Base-by-base conservation (phyloP, 352 stramenopile species). In the Globisporangium ultimum region DNA sequence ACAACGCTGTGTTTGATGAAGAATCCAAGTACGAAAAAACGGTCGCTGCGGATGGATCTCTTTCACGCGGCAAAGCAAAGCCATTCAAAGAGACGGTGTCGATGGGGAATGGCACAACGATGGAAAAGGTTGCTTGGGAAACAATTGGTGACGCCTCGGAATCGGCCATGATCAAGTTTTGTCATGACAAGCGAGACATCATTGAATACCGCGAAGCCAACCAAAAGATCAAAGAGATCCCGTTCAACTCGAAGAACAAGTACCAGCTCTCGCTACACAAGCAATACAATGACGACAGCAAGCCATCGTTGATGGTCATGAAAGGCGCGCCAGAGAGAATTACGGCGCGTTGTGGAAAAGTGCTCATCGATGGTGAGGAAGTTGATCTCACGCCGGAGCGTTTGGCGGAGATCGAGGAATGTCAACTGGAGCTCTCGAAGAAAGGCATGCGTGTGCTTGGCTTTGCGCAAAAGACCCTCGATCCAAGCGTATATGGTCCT, bases 281-380 rank as follows among this genome's bases (percentile, higher is more conserved):
- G 54, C 84, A 93, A 66, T 55, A 70, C 14, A 63, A 67, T 12
- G 50, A 63, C 21, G 49, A 58, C 42, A 40, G 32, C 5, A 64
- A 60, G 28, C 50, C 58, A 12, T 52, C 48, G 28, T 4, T 64
- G 40, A 20, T 64, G 9, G 62, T 71, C 17, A 91, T 97, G 64
- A 98, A 98, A 76, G 93, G 93, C 55, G 93, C 91, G 1, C 92
- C 92, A 17, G 91, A 98, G 64, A 76, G 81, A 36, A 92, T 98
- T 64, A 68, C 97, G 22, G 65, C 71, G 21, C 65, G 88, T 32
- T 98, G 93, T 68, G 66, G 55, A 17, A 84, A 84, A 34, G 72
- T 91, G 32, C 52, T 74, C 24, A 61, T 79, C 41, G 61, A 80
- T 50, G 70, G 72, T 1, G 57, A 79, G 48, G 67, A 68, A 34